Evolutionary conservation across 2,329 filamentous ascomycete genomes (phyloP).

Genomic region (Calonectria fujianensis): DNA sequence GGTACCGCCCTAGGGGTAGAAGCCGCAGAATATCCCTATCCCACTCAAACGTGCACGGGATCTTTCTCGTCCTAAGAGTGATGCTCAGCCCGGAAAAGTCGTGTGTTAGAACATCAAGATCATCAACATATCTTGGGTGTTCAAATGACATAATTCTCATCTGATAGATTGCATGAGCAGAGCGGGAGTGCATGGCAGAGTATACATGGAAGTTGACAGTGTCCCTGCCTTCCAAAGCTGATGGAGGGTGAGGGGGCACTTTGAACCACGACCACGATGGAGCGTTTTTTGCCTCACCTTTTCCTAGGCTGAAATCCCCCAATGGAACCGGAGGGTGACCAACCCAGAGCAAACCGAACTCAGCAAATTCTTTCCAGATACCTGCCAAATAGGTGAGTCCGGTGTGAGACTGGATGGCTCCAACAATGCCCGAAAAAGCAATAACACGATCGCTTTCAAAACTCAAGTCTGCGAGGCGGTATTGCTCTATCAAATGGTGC

Average conservation of each 20-base stretch:
- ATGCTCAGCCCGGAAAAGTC: not conserved
- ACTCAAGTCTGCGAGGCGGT: not conserved
- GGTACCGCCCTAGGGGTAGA: not conserved
- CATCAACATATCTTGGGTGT: not conserved
- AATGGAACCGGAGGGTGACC: not conserved
- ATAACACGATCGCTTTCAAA: slow-evolving; percentile 15
- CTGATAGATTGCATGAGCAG: not conserved
- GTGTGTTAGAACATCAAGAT: not conserved
- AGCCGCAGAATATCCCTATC: not conserved
- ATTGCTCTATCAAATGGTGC: slow-evolving; percentile 6
- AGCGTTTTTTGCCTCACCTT: not conserved
- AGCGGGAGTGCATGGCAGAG: slow-evolving; percentile 9
- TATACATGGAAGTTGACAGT: slow-evolving; percentile 10
- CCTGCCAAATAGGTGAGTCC: not conserved
- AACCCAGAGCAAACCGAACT: slow-evolving; percentile 9
- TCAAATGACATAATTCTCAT: not conserved
- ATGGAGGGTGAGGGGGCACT: slow-evolving; percentile 1
- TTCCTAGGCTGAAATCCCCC: not conserved
- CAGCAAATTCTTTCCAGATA: slow-evolving; percentile 17
- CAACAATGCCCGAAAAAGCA: not conserved
- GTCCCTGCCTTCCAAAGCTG: not conserved
- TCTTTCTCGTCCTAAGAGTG: not conserved
- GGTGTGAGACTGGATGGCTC: slow-evolving; percentile 11
- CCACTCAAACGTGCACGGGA: not conserved
- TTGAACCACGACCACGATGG: slow-evolving; percentile 21